Percentiles rank a stretch among this genome's conserved stretches.
Evolutionary conservation across 2,329 filamentous ascomycete genomes (phyloP).

Genomic region (Hypomyces rosellus): DNA sequence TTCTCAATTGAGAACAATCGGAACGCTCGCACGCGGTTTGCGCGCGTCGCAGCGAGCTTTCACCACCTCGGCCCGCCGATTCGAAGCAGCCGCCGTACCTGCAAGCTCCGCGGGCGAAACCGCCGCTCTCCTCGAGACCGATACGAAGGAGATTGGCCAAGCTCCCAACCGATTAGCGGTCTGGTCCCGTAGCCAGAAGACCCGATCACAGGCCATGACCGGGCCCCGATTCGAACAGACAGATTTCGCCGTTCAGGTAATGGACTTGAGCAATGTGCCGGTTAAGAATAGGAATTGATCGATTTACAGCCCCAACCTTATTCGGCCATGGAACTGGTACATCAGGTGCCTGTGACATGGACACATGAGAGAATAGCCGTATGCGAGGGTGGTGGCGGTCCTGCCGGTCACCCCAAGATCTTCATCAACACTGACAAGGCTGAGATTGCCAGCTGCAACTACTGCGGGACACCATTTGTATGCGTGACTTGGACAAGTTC

Average conservation of each 20-base stretch:
- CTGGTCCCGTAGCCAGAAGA: slow-evolving; percentile 83
- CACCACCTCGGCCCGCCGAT: slow-evolving; percentile 39
- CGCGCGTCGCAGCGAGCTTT: slow-evolving; percentile 42
- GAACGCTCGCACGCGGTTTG: slow-evolving; percentile 38
- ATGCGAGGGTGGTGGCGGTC: slow-evolving; percentile 89
- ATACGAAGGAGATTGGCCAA: slow-evolving; percentile 55
- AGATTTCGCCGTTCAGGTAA: slow-evolving; percentile 84
- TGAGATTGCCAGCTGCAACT: slow-evolving; percentile 82
- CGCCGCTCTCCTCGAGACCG: slow-evolving; percentile 34
- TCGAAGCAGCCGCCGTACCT: slow-evolving; percentile 38
- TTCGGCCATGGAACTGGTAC: slow-evolving; percentile 91
- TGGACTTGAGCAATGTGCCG: background rate
- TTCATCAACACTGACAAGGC: slow-evolving; percentile 99
- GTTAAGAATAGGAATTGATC: background rate
- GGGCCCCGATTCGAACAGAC: slow-evolving; percentile 97
- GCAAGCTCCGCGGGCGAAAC: slow-evolving; percentile 33
- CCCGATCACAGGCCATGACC: slow-evolving; percentile 77
- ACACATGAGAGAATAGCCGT: slow-evolving; percentile 72
- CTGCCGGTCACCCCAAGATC: slow-evolving; percentile 82
- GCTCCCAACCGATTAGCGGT: slow-evolving; percentile 76
- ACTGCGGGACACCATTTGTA: slow-evolving; percentile 92
- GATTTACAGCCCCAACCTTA: slow-evolving; percentile 69
- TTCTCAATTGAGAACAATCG: slow-evolving; percentile 41
- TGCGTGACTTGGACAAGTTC: slow-evolving; percentile 29
- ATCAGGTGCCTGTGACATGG: slow-evolving; percentile 93